Conservation (phyloP, 768 basidiomycete genomes). For the Xerocomus brunneocitrinus region DNA sequence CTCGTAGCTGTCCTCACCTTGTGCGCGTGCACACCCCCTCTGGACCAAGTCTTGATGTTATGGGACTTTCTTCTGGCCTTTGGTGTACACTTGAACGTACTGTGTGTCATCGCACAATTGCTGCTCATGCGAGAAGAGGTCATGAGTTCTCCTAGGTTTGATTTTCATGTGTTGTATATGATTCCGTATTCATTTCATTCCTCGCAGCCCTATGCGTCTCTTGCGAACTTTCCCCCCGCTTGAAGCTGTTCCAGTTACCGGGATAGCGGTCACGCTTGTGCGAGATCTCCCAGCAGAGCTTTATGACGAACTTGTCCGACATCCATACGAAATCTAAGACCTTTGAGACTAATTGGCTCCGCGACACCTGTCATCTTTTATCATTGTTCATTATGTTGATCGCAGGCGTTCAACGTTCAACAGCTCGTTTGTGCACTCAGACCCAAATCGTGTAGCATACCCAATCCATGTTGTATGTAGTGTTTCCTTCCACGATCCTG, state of each 20-base stretch:
- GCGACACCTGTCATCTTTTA: neutral
- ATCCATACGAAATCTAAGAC: conserved; percentile 62
- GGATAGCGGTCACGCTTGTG: conserved; percentile 90
- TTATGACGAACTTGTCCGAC: conserved; percentile 84
- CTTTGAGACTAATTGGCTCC: conserved; percentile 9
- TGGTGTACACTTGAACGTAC: conserved; percentile 92
- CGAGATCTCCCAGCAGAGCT: conserved; percentile 83
- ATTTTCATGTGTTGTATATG: neutral
- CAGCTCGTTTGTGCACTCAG: conserved; percentile 6
- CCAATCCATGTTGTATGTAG: conserved; percentile 16
- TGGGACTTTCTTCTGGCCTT: conserved; percentile 99
- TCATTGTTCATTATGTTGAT: conserved; percentile 6
- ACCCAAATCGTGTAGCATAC: conserved; percentile 26
- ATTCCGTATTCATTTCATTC: neutral
- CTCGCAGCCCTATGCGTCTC: conserved; percentile 82
- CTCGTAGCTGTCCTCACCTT: conserved; percentile 81
- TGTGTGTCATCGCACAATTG: conserved; percentile 95
- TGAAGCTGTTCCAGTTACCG: conserved; percentile 81
- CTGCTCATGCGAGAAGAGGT: conserved; percentile 86
- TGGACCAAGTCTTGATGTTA: conserved; percentile 88
- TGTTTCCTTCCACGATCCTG: neutral
- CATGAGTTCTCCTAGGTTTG: conserved; percentile 81
- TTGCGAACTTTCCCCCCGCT: conserved; percentile 92
- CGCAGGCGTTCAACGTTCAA: conserved; percentile 11
- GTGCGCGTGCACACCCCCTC: conserved; percentile 94